Base-by-base conservation (phyloP, 257 asterid species). In the Lantana camara region DNA sequence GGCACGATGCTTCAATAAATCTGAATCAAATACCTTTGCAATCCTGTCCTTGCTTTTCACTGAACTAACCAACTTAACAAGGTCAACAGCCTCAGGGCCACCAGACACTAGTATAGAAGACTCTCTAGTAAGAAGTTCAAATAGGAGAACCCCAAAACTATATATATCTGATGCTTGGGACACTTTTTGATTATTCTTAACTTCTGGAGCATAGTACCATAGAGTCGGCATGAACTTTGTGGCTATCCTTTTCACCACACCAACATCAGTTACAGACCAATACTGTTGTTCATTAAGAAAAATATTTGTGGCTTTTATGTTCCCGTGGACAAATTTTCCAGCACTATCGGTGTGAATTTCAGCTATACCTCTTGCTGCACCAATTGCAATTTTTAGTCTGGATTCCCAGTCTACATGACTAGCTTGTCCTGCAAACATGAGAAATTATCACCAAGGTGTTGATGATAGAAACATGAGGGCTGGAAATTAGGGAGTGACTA, bases 251-350 rank as follows among this genome's bases (percentile, higher is more conserved):
- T 62, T 46, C 32, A 57, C 21, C 10, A 30, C 21, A 15, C 67
- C 67, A 62, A 62, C 19, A 62, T 62, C 67, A 7, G 67, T 45
- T 5, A 62, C 57, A 47, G 47, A 62, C 14, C 67, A 57, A 20
- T 32, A 62, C 14, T 62, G 34, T 22, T 62, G 32, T 1, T 45
- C 30, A 16, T 46, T 47, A 10, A 19, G 67, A 62, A 62, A 62
- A 46, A 62, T 21, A 16, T 62, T 62, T 16, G 67, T 45, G 0
- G 47, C 11, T 47, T 14, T 62, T 16, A 62, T 62, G 34, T 62
- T 62, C 19, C 67, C 67, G 19, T 62, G 67, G 57, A 30, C 47
- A 62, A 62, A 46, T 46, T 46, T 62, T 46, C 67, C 67, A 6
- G 46, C 57, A 32, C 17, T 30, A 4, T 46, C 46, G 8, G 5